These are phyloP conservation scores for Colletotrichum lini DNA, from an alignment of 2,329 filamentous ascomycete genomes.

Conservation along the genomic window DNA sequence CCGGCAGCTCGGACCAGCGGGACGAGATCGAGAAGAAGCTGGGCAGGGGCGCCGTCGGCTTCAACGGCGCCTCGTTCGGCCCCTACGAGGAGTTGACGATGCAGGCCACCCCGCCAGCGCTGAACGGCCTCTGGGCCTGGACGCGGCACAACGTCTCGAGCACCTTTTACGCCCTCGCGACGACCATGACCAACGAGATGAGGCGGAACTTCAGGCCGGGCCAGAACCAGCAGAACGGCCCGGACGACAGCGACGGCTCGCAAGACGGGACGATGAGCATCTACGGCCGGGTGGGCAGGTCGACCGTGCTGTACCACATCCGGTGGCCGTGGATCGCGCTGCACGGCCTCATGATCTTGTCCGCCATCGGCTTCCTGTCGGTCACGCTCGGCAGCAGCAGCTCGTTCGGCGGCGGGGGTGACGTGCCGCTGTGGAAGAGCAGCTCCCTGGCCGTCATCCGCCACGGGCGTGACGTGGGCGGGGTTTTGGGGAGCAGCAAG, in stretches of 20 bases:
- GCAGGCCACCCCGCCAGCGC: background rate
- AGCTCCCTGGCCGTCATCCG: slow-evolving; percentile 27
- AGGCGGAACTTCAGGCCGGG: background rate
- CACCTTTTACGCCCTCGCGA: background rate
- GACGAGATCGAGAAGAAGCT: background rate
- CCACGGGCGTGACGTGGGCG: slow-evolving; percentile 21
- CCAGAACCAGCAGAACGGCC: background rate
- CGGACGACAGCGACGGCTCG: background rate
- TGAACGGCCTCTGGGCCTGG: background rate
- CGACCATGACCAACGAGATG: slow-evolving; percentile 32
- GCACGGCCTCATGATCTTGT: slow-evolving; percentile 7
- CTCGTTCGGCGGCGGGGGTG: no score
- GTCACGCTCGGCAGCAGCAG: background rate
- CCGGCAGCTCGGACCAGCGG: background rate
- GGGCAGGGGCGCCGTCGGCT: background rate
- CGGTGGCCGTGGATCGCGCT: slow-evolving; percentile 31
- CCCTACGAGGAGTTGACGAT: background rate
- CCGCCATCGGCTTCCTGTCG: background rate
- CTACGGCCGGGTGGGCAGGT: background rate
- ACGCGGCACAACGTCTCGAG: background rate
- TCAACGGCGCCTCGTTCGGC: slow-evolving; percentile 16
- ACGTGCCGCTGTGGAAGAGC: slow-evolving; percentile 27
- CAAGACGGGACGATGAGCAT: background rate
- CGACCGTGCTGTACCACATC: slow-evolving; percentile 13
- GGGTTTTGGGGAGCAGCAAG: background rate